Evolutionary conservation across 2,329 filamentous ascomycete species (phyloP).

Genomic region (Colletotrichum cereale): DNA sequence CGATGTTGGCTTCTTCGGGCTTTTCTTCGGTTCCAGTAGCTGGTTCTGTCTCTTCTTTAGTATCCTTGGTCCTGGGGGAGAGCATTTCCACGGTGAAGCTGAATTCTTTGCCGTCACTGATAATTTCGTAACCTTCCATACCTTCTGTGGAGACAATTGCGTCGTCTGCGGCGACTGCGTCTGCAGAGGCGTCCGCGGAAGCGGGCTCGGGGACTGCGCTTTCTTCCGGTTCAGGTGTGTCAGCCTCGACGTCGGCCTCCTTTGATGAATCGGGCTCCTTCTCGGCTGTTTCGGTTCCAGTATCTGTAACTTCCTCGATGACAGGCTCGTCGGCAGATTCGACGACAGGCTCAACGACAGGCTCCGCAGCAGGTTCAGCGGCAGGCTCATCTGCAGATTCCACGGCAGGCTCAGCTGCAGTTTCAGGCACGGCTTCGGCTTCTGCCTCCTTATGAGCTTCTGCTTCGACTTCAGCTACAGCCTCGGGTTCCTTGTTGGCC

Average conservation of each 20-base stretch:
- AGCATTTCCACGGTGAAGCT: slow-evolving; percentile 18
- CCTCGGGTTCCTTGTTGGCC: background rate
- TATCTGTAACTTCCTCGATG: background rate
- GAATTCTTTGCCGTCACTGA: slow-evolving; percentile 36
- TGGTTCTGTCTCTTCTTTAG: slow-evolving; percentile 30
- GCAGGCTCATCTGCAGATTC: background rate
- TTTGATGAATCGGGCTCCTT: background rate
- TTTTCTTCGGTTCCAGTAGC: slow-evolving; percentile 14
- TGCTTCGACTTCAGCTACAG: background rate
- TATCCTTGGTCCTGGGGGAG: slow-evolving; percentile 13
- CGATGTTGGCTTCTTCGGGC: background rate
- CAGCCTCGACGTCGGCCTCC: background rate
- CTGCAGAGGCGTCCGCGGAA: background rate
- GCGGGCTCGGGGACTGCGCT: background rate
- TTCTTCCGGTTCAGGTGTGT: background rate
- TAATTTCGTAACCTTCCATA: slow-evolving; percentile 37
- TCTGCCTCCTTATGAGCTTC: background rate
- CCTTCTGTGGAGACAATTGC: slow-evolving; percentile 28
- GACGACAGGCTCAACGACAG: background rate
- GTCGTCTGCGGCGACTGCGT: slow-evolving; percentile 9
- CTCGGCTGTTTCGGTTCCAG: background rate
- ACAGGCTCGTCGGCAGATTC: background rate
- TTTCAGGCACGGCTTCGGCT: background rate
- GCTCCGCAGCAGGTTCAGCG: background rate
- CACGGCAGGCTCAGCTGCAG: background rate